Percentiles rank a stretch among this genome's conserved stretches.
phyloP scores from a whole-genome alignment of 1,139 yeast species.

The Saccharomycopsis crataegensis region DNA sequence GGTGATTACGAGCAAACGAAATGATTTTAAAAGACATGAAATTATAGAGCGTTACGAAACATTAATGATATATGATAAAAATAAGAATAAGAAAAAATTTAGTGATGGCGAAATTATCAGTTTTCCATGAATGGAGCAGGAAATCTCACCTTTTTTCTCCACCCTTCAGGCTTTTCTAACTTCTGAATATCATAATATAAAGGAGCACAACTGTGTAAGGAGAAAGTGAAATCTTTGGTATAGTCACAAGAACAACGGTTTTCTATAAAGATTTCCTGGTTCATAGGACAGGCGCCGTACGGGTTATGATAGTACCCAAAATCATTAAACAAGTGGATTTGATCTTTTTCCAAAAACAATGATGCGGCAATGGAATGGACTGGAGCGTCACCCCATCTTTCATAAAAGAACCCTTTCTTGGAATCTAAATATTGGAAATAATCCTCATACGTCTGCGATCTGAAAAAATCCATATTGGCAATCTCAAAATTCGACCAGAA shows the following conservation, averaged over 20 bases:
- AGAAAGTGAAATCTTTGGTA: constrained; percentile 44
- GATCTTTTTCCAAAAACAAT: constrained; percentile 36
- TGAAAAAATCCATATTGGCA: constrained; percentile 47
- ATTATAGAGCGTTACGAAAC: too few relatives aligned
- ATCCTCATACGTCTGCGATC: constrained; percentile 39
- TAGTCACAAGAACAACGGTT: constrained; percentile 47
- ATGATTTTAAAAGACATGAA: neutral
- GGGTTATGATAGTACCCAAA: constrained; percentile 51
- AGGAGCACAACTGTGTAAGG: constrained; percentile 46
- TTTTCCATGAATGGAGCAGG: constrained; percentile 9
- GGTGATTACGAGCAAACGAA: neutral
- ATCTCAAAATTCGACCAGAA: constrained; percentile 55
- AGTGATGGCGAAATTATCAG: neutral
- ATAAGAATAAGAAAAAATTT: neutral
- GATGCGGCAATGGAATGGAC: constrained; percentile 51
- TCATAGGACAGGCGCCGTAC: constrained; percentile 50
- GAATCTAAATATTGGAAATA: constrained; percentile 42
- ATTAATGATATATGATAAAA: neutral
- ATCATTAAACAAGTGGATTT: constrained; percentile 47
- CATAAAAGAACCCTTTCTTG: constrained; percentile 53
- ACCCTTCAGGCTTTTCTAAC: constrained; percentile 43
- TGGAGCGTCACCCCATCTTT: constrained; percentile 61
- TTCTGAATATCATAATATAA: constrained; percentile 44
- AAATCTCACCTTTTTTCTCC: constrained; percentile 28
- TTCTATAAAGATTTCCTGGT: constrained; percentile 33